Evolutionary conservation across 495 filamentous ascomycete genomes (phyloP).

Genomic region (Aspergillus diversus): DNA sequence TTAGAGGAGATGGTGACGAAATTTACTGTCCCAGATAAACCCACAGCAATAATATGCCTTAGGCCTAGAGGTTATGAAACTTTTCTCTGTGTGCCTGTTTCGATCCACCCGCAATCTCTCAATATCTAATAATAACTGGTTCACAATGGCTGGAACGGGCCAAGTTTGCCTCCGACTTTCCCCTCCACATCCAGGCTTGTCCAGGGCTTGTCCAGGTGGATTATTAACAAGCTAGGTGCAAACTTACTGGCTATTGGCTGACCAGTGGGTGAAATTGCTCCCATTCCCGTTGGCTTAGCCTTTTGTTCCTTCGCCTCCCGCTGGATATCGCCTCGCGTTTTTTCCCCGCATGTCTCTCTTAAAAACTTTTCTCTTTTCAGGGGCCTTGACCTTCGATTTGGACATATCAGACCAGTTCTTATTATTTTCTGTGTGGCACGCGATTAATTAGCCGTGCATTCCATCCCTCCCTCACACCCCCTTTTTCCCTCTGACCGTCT

Average conservation of each 20-base stretch:
- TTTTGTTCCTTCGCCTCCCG: conserved; percentile 21
- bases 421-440: conserved; percentile 5
- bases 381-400: conserved; percentile 8
- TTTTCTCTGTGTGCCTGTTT: too few relatives aligned
- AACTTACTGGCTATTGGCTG: neutral
- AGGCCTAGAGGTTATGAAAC: too few relatives aligned
- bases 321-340: conserved; percentile 9
- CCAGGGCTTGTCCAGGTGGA: neutral
- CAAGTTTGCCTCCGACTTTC: neutral
- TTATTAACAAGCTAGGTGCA: neutral
- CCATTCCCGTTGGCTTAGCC: neutral
- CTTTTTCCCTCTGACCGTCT: neutral
- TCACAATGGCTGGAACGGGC: neutral
- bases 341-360: conserved; percentile 21
- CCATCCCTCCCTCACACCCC: neutral
- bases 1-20: neutral
- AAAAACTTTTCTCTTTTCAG: conserved; percentile 14
- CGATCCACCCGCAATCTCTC: too few relatives aligned
- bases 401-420: conserved; percentile 3
- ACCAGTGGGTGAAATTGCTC: neutral
- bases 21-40: neutral
- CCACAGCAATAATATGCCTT: neutral
- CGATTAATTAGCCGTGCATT: neutral
- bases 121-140: too few relatives aligned
- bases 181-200: too few relatives aligned